Evolutionary conservation across 495 filamentous ascomycete genomes (phyloP), one percentile per base, ranked within the genome.

Genomic region (Cairneyella variabilis): DNA sequence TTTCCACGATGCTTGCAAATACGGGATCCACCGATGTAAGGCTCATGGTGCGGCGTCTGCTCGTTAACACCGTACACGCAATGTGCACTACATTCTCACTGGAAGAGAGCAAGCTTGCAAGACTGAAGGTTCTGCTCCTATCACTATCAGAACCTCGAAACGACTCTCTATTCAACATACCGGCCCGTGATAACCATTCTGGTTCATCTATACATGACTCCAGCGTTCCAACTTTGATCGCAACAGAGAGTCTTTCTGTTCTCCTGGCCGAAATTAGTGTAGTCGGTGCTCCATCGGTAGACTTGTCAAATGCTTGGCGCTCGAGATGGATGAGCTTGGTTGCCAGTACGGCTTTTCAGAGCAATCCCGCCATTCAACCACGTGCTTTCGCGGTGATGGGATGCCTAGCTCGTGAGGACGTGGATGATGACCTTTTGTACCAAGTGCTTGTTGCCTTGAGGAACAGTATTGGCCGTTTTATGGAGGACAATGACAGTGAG

Each of bases 241-340:
- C 76, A 14, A 82, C 75, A 32, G 78, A 82, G 58, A 71, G 71
- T 56, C 61, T 80, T 26, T 74, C 83, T 0, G 71, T 71, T 23
- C 56, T 84, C 3, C 61, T 86, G 37, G 76, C 83, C 32, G 80
- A 84, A 53, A 75, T 82, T n/a, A 83, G 78, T 51, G 69, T 70
- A 3, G 69, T 83, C 16, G 82, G 81, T 3, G 82, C 83, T 26
- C 79, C 80, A 3, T 79, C 82, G 3, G 70, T 80, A 14, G 80
- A 84, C 56, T 67, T 83, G 61, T 78, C 82, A 21, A 86, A 86
- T 58, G 75, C 77, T 27, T 86, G 83, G 83, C 76, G 83, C n/a
- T 81, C 83, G 21, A 71, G 83, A 36, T 86, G 83, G 83, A 86
- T 85, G 83, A 81, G 79, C 57, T 68, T 86, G 16, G 82, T 86